A percentile compares a stretch with the other conserved stretches of the same genome.
Evolutionary conservation across 352 stramenopile species (phyloP).

Genomic region (Vaucheria bursata): DNA sequence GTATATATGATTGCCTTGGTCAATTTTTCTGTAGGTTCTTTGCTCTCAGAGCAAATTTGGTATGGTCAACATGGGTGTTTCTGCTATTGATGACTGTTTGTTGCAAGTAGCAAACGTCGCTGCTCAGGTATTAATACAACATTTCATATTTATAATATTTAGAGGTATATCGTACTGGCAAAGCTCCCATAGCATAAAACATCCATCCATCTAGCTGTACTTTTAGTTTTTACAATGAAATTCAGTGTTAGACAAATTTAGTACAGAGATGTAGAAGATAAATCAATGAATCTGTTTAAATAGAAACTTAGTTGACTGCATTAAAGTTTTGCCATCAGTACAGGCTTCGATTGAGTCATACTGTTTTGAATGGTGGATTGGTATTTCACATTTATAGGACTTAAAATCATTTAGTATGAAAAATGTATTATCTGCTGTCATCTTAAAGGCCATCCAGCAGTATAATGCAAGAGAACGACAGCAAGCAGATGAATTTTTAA

Average conservation of each 20-base stretch:
- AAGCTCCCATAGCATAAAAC: background rate
- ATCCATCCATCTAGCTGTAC: background rate
- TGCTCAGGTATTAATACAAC: background rate
- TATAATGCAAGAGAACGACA: background rate
- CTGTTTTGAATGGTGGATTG: too few relatives aligned
- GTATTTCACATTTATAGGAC: background rate
- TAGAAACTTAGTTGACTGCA: background rate
- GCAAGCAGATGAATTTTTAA: too few relatives aligned
- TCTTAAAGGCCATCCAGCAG: background rate
- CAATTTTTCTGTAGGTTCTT: background rate
- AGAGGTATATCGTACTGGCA: background rate
- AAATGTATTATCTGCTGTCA: background rate
- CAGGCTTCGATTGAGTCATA: background rate
- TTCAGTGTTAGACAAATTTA: background rate
- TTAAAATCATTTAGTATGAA: background rate
- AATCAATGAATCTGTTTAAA: background rate
- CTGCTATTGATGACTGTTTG: background rate
- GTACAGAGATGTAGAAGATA: background rate
- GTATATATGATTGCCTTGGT: background rate
- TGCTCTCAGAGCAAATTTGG: constrained; percentile 1
- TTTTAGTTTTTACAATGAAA: background rate
- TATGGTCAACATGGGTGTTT: background rate
- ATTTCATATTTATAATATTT: background rate
- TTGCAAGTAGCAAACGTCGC: constrained; percentile 5
- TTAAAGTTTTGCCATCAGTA: background rate